Conservation (phyloP, 2,329 filamentous ascomycete species). For the Trichoderma sp. region DNA sequence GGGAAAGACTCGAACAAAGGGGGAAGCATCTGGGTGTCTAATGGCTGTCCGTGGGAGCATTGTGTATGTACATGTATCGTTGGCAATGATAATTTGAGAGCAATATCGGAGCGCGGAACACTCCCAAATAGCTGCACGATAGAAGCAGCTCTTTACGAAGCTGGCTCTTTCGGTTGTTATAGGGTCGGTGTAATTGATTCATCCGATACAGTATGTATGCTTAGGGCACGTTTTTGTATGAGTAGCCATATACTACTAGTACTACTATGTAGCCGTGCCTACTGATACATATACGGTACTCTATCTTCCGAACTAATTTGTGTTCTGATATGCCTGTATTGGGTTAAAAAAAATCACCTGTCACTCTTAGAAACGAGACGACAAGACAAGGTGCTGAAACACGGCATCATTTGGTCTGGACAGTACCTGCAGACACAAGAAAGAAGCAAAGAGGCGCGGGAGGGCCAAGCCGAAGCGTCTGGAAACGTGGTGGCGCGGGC, state of each 20-base stretch:
- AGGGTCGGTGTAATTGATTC: not conserved
- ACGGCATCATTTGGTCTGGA: not conserved
- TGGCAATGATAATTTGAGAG: not conserved
- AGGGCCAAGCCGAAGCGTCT: not conserved
- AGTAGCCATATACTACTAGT: not conserved
- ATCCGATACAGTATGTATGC: not conserved
- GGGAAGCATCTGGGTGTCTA: not conserved
- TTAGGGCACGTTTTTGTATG: not conserved
- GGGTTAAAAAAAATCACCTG: not conserved
- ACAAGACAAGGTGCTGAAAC: conserved; percentile 1
- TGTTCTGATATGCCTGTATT: not conserved
- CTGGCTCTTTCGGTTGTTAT: not conserved
- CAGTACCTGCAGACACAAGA: not conserved
- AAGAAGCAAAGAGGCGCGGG: not conserved
- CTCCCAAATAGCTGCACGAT: not conserved
- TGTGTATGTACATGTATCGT: not conserved
- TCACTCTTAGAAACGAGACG: not conserved
- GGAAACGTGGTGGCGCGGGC: not conserved
- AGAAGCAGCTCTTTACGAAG: not conserved
- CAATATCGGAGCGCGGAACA: not conserved
- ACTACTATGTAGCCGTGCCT: not conserved
- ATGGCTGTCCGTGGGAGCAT: not conserved
- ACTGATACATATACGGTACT: not conserved
- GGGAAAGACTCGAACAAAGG: not conserved
- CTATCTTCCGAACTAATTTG: not conserved